Evolutionary conservation across 1,139 yeast species (phyloP), one percentile per base, ranked within the genome.

Genomic region (Blastobotrys serpentis): DNA sequence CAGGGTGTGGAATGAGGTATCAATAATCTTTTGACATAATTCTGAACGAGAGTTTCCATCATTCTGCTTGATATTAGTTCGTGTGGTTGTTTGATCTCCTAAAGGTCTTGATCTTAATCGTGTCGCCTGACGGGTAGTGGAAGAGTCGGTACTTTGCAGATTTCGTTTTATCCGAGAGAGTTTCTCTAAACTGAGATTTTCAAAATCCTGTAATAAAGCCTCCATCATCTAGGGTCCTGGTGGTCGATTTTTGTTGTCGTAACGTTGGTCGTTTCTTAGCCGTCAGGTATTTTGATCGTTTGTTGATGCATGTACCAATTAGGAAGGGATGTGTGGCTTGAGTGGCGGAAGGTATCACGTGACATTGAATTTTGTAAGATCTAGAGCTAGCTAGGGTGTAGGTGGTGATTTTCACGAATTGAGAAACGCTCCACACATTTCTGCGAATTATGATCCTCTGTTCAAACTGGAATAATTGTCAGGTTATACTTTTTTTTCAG

Each of bases 111-210:
- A 47, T 41, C 50, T 43, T 16, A 47, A 26, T 17, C 47, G 22
- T 10, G 50, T 43, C n/a, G n/a, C n/a, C 19, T 36, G 40, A 10
- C 25, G 22, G 22, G 21, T 6, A 22, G 36, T 23, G 19, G 36
- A 22, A 30, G 18, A 7, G 37, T 38, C 38, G 8, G 39, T 17
- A 11, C 52, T 36, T 30, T 43, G 51, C 10, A 54, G 42, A 11
- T 46, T 33, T 11, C 43, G 38, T 41, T 54, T 53, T 21, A 54
- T 42, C 42, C 46, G 44, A 5, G 49, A 32, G 19, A 52, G 49
- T 19, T 49, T 32, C 11, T 53, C 57, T 11, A 50, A 38, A 5
- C 55, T 51, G 22, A 48, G 47, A 19, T 46, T 37, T 13, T 43
- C 45, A 19, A 54, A 49, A 34, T 54, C 57, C 7, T 52, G 45